A percentile compares a stretch with the other conserved stretches of the same genome.
phyloP scores from a whole-genome alignment of 1,284 basidiomycete genomes.

The Cryptococcus amylolentus region DNA sequence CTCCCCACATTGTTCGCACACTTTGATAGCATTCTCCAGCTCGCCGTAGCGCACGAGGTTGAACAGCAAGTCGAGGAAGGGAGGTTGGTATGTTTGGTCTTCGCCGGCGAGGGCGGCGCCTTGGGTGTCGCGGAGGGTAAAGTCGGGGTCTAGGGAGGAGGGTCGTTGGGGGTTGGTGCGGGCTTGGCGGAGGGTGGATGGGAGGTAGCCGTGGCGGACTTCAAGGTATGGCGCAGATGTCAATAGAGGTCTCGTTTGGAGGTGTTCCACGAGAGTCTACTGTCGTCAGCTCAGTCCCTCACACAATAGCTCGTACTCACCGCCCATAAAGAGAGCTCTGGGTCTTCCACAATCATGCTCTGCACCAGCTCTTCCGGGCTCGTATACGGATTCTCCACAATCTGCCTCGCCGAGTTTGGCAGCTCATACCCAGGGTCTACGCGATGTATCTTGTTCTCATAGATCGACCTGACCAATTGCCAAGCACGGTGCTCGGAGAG shows the following conservation, averaged over 20 bases:
- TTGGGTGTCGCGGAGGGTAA: constrained; percentile 43
- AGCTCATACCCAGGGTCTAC: constrained; percentile 28
- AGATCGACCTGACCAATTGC: constrained; percentile 41
- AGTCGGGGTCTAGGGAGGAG: constrained; percentile 45
- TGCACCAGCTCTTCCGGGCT: constrained; percentile 41
- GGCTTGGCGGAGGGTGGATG: constrained; percentile 35
- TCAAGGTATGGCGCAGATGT: constrained; percentile 39
- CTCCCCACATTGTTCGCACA: constrained; percentile 78
- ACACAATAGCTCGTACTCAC: constrained; percentile 14
- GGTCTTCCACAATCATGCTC: constrained; percentile 40
- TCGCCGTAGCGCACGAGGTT: constrained; percentile 57
- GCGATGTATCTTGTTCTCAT: constrained; percentile 38
- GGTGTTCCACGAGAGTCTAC: constrained; percentile 41
- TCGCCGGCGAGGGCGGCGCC: constrained; percentile 40
- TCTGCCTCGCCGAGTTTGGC: constrained; percentile 25
- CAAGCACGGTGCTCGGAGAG: constrained; percentile 46
- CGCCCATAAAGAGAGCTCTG: constrained; percentile 39
- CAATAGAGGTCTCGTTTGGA: constrained; percentile 39
- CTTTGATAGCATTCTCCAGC: constrained; percentile 73
- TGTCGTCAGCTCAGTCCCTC: background rate
- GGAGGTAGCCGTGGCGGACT: constrained; percentile 44
- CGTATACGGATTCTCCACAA: constrained; percentile 37
- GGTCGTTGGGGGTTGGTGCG: constrained; percentile 22
- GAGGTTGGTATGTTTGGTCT: constrained; percentile 43
- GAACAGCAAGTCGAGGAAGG: constrained; percentile 42